Base-by-base conservation (phyloP, 768 basidiomycete species). In the Podaxis sp. region DNA sequence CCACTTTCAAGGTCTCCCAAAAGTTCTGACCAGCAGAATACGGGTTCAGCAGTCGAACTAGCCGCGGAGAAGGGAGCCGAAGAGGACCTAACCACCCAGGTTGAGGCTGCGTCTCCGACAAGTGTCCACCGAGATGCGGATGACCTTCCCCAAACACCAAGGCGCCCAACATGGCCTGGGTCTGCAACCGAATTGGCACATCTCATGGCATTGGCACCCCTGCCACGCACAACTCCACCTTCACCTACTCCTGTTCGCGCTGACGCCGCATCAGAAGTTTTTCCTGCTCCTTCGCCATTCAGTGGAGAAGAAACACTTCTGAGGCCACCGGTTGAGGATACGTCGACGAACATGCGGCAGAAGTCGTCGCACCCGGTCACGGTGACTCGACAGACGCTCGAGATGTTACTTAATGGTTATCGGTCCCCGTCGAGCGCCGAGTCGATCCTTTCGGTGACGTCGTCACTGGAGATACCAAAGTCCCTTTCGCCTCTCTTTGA, bases 271-370 rank as follows among this genome's bases (percentile, higher is more conserved):
- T 44, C 59, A n/a, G 40, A 53, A n/a, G 12, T 33, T 33, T 58
- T 56, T 15, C 62, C 65, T 46, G 65, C 54, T 38, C 4, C 22
- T 56, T 65, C 60, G 26, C 61, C 61, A 1, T 46, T 63, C 19
- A 62, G 46, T 39, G 64, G 60, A 17, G 44, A 61, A 51, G 63
- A 64, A 39, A 48, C 63, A 19, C 63, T 64, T n/a, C 39, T 64
- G 49, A 54, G 17, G 46, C 49, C 56, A 6, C 63, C 63, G n/a
- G 19, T 36, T 33, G 36, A 53, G 46, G 57, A 42, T 44, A 4
- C 64, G 2, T 61, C 42, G 51, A 54, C 59, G 7, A 15, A 49
- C 22, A 63, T 63, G 61, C 54, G 40, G 17, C 54, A 56, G 30
- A 63, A 57, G 24, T 30, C 53, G 26, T 51, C 33, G 11, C 36